Percentiles rank a stretch among this genome's conserved stretches.
Conservation (phyloP, 495 filamentous ascomycete genomes). For the Aspergillus hancockii region DNA sequence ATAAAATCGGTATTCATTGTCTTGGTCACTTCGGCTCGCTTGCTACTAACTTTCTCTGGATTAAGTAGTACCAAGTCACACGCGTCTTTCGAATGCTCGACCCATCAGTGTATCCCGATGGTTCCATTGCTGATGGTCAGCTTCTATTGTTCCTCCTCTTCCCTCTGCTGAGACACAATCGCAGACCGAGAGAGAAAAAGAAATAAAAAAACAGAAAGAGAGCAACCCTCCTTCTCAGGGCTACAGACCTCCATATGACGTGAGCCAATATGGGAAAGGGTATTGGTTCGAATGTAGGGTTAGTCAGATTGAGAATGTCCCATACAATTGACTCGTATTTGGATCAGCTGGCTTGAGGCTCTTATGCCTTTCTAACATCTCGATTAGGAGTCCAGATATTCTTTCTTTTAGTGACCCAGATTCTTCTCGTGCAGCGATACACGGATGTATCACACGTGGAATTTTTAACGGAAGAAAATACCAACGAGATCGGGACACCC, state of each 20-base stretch:
- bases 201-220: not conserved
- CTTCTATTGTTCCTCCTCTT: not conserved
- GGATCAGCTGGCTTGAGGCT: not conserved
- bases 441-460: not conserved
- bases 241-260: too few species aligned
- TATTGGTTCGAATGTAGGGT: too few species aligned
- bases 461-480: not conserved
- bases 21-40: not conserved
- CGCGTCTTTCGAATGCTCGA: not conserved
- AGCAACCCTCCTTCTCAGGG: too few species aligned
- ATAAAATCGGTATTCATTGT: slow-evolving; percentile 1
- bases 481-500: not conserved
- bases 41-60: not conserved
- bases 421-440: not conserved
- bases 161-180: too few species aligned
- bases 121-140: not conserved
- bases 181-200: not conserved
- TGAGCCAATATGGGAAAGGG: too few species aligned
- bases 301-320: too few species aligned
- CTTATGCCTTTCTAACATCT: not conserved
- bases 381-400: not conserved
- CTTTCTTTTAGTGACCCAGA: not conserved
- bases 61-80: not conserved
- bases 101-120: not conserved
- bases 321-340: not conserved